Percentiles rank a stretch among this genome's conserved stretches.
These are phyloP conservation scores for Phylloporus sp. DNA, from an alignment of 768 basidiomycete genomes.

Conservation along the genomic window DNA sequence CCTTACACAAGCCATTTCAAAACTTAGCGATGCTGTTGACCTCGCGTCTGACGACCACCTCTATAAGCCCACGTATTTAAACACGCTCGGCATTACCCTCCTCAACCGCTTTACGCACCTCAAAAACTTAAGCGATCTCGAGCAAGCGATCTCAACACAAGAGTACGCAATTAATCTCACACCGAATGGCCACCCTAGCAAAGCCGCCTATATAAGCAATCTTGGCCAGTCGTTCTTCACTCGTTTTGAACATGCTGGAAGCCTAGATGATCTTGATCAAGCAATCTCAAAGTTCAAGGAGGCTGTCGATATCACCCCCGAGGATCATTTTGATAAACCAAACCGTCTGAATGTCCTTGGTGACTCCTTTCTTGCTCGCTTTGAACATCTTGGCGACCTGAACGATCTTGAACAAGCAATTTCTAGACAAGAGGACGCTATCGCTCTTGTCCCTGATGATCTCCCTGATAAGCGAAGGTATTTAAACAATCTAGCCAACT, in stretches of 20 bases:
- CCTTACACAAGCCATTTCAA: background rate
- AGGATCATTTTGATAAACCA: background rate
- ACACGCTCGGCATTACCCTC: background rate
- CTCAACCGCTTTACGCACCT: background rate
- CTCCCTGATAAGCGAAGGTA: background rate
- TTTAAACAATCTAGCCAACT: background rate
- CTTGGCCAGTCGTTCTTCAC: background rate
- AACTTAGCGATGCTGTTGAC: background rate
- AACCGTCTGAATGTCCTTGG: background rate
- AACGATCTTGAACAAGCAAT: slow-evolving; percentile 4
- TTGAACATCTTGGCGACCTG: background rate
- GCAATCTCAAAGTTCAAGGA: background rate
- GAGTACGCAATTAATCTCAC: background rate
- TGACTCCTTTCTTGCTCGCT: background rate
- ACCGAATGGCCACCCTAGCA: background rate
- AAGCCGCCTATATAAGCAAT: background rate
- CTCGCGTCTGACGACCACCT: background rate
- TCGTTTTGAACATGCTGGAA: slow-evolving; percentile 2
- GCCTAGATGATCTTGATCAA: background rate
- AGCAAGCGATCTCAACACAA: background rate
- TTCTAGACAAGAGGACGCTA: background rate
- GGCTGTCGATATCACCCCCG: background rate
- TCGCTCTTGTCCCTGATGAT: background rate
- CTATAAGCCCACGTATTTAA: background rate
- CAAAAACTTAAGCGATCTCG: background rate